Conservation (phyloP, 495 filamentous ascomycete genomes). For the Clavariopsis aquatica region DNA sequence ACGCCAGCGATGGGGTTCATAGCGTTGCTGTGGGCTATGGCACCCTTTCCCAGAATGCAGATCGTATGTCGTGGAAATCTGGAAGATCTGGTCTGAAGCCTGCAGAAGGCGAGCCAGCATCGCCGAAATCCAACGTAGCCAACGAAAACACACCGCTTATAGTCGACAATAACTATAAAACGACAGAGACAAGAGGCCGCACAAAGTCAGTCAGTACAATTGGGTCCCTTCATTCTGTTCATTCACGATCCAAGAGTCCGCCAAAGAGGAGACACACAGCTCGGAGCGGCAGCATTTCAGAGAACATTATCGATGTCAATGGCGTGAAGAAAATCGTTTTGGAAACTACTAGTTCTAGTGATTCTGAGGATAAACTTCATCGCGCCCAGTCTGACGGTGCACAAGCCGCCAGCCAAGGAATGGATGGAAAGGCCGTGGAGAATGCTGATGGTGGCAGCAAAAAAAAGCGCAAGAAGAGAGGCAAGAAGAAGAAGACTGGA, state of each 20-base stretch:
- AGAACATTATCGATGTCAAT: conserved; percentile 66
- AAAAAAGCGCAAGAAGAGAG: conserved; percentile 30
- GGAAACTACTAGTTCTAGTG: conserved; percentile 63
- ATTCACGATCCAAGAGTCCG: conserved; percentile 15
- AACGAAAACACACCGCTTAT: conserved; percentile 20
- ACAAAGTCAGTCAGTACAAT: conserved; percentile 28
- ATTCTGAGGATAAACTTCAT: conserved; percentile 26
- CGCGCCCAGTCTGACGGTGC: conserved; percentile 6
- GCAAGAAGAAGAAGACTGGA: conserved; percentile 26
- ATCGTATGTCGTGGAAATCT: conserved; percentile 36
- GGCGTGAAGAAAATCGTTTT: conserved; percentile 85
- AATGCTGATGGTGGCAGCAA: conserved; percentile 9
- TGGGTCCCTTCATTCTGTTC: conserved; percentile 31
- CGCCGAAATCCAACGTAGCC: conserved; percentile 18
- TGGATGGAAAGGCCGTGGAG: conserved; percentile 7
- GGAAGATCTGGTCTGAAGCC: background rate
- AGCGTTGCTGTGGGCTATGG: conserved; percentile 68
- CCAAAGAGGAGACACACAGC: conserved; percentile 54
- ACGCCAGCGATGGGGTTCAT: conserved; percentile 70
- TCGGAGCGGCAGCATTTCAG: conserved; percentile 73
- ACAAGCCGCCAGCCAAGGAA: background rate
- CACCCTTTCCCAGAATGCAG: conserved; percentile 45
- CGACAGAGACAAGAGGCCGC: background rate
- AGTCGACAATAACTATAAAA: conserved; percentile 2
- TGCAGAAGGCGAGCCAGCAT: conserved; percentile 12